Evolutionary conservation across 75 land plant species (phyloP).

Genomic region (Cryptomeria japonica): DNA sequence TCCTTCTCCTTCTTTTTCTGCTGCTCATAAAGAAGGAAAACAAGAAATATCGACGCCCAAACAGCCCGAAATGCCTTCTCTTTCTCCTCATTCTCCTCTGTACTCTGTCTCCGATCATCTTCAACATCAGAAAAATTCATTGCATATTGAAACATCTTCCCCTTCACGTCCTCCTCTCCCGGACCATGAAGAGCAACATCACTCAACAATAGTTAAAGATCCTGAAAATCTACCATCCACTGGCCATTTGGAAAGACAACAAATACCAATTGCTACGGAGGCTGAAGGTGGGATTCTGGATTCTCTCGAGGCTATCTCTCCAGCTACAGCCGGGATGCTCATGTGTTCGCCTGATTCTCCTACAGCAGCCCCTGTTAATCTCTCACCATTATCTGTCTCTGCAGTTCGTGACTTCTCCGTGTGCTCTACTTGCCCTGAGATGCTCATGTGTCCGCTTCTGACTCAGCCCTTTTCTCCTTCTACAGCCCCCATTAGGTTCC

Average conservation of each 20-base stretch:
- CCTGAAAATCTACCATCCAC: background rate
- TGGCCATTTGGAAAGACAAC: background rate
- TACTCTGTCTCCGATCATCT: background rate
- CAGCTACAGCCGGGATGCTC: background rate
- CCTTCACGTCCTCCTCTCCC: background rate
- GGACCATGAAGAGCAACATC: background rate
- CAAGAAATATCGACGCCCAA: background rate
- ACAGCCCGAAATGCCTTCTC: background rate
- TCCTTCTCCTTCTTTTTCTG: background rate
- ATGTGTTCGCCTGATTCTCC: background rate
- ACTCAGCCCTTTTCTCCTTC: background rate
- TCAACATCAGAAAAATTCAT: background rate
- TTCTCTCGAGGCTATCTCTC: background rate
- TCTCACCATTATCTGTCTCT: background rate
- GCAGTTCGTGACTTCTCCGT: background rate
- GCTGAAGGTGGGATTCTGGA: background rate
- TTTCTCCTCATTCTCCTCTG: background rate
- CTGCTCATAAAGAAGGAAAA: background rate
- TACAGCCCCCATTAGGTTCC: background rate
- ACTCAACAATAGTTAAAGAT: background rate
- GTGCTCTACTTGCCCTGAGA: background rate
- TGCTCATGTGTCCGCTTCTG: background rate
- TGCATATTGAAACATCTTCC: background rate
- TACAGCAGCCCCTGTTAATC: background rate
- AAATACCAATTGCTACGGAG: background rate